These are phyloP conservation scores for Madurella fahalii DNA, from an alignment of 2,329 filamentous ascomycete species.

Conservation along the genomic window DNA sequence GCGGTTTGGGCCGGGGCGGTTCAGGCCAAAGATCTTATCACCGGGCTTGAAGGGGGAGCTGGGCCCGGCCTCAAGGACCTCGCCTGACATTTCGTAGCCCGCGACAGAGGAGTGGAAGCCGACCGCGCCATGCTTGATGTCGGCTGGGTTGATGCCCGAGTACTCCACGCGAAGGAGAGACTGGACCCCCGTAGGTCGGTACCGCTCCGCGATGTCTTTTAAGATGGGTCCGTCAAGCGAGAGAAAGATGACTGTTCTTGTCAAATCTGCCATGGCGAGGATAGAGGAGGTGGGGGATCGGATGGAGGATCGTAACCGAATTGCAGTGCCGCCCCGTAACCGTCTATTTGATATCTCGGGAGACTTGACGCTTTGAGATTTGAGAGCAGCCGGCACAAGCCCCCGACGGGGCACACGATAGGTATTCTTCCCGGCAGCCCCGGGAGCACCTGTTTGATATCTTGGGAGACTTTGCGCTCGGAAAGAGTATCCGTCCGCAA, in stretches of 20 bases:
- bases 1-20: conserved; percentile 11
- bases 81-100: conserved; percentile 24
- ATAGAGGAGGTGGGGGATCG: too few relatives aligned
- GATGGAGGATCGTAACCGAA: too few relatives aligned
- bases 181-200: conserved; percentile 6
- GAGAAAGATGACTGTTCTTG: background rate
- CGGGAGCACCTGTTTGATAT: too few relatives aligned
- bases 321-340: too few relatives aligned
- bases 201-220: background rate
- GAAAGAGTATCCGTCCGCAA: too few relatives aligned
- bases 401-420: too few relatives aligned
- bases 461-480: too few relatives aligned
- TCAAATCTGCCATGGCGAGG: background rate
- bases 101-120: conserved; percentile 22
- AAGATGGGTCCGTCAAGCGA: background rate
- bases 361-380: too few relatives aligned
- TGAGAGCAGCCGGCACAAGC: too few relatives aligned
- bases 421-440: too few relatives aligned
- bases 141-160: conserved; percentile 25
- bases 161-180: conserved; percentile 18
- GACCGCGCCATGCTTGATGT: conserved; percentile 23
- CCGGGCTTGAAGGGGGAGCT: conserved; percentile 13
- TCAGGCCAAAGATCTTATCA: conserved; percentile 21
- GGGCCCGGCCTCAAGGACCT: conserved; percentile 8
- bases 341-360: too few relatives aligned